Evolutionary conservation across 768 basidiomycete species (phyloP), one percentile per base, ranked within the genome.

Genomic region (Podaxis sp.): DNA sequence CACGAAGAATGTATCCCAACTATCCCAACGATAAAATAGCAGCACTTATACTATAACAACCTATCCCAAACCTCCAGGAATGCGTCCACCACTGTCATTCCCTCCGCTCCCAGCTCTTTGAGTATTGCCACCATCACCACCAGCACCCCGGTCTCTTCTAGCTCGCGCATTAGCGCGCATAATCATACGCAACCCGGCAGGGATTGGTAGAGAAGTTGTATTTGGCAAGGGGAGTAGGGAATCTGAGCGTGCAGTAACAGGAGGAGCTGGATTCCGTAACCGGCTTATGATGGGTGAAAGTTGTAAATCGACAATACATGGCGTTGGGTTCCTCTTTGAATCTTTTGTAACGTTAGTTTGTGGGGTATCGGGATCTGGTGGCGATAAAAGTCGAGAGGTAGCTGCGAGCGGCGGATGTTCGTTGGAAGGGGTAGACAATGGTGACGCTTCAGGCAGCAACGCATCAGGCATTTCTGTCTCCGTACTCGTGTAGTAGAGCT

Each of bases 221-320:
- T 83, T 87, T 2, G 87, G 87, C 37, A 87, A 73, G 9, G 87
- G 85, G 53, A 89, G 78, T 9, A 78, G 61, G 36, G 75, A 64
- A 51, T 76, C 68, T 24, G 75, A 57, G 41, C 68, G 67, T 22
- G 71, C 63, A 38, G 76, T 49, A 9, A 55, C 27, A 50, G 70
- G 73, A 2, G 81, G 80, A 9, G 80, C 74, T 11, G 91, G 85
- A 61, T 79, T 76, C 61, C 85, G 80, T 58, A 93, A 70, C 43
- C 84, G 88, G 52, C 77, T 74, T 37, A 89, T 66, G 64, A 93
- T 72, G 46, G 82, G 72, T 6, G 75, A 68, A 36, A 89, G 67
- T 19, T 79, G 86, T 57, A 93, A 77, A 73, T 93, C 89, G 64
- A 93, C 69, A 68, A 91, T 79, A 59, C 62, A 55, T 38, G 60